These are phyloP conservation scores for Neonectria neomacrospora DNA, from an alignment of 2,329 filamentous ascomycete genomes.

Conservation along the genomic window DNA sequence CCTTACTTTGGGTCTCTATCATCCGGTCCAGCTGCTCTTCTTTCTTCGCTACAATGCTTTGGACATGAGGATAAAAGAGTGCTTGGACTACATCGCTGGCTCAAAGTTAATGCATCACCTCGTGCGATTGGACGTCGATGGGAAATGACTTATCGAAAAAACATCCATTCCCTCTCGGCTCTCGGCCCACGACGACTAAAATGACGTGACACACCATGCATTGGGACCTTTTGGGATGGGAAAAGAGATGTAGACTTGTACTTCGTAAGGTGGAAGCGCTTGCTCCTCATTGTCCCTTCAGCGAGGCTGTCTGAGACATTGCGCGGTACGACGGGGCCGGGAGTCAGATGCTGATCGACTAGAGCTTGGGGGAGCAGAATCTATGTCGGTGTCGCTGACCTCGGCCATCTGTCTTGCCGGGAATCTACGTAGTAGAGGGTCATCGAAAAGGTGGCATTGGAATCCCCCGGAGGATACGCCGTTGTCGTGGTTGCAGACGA, in stretches of 20 bases:
- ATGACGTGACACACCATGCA: too few species aligned
- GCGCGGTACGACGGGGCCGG: slow-evolving; percentile 52
- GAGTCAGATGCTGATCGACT: slow-evolving; percentile 51
- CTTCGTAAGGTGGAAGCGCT: slow-evolving; percentile 52
- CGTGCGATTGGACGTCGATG: neutral
- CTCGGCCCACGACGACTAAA: too few species aligned
- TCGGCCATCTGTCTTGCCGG: slow-evolving; percentile 49
- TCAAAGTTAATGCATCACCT: neutral
- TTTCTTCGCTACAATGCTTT: slow-evolving; percentile 50
- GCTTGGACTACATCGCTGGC: slow-evolving; percentile 55
- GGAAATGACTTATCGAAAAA: slow-evolving; percentile 45
- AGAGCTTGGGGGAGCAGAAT: slow-evolving; percentile 55
- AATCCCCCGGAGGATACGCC: too few species aligned
- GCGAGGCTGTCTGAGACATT: slow-evolving; percentile 53
- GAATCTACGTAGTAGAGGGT: slow-evolving; percentile 16
- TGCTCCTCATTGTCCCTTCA: slow-evolving; percentile 51
- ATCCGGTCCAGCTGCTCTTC: slow-evolving; percentile 55
- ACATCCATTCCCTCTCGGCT: too few species aligned
- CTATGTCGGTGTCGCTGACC: slow-evolving; percentile 58
- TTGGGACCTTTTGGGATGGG: too few species aligned
- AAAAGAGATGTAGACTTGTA: slow-evolving; percentile 28
- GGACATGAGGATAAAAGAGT: slow-evolving; percentile 51
- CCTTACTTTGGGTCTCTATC: slow-evolving; percentile 39
- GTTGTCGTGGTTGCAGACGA: too few species aligned
- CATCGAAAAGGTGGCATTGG: too few species aligned